These are phyloP conservation scores for Prunella vulgaris DNA, from an alignment of 257 asterid genomes.

Conservation along the genomic window DNA sequence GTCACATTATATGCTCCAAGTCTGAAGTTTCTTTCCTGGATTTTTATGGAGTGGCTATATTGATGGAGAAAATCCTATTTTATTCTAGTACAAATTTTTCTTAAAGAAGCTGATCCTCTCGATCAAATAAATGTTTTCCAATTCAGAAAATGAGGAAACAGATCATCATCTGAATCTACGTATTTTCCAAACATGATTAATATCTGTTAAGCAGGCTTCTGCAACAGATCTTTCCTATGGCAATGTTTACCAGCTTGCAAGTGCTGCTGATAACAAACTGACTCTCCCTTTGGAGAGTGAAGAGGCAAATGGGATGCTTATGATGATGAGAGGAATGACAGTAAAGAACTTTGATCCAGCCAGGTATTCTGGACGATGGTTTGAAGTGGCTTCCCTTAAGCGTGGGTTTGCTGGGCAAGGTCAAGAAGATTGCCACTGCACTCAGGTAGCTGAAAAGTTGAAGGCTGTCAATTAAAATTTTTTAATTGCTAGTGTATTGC, in stretches of 20 bases:
- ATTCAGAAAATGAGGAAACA: background rate
- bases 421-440: constrained; percentile 98
- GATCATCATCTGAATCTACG: background rate
- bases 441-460: constrained; percentile 53
- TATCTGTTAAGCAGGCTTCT: constrained; percentile 46
- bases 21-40: background rate
- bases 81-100: background rate
- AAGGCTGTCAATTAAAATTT: too few species aligned
- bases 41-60: background rate
- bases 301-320: constrained; percentile 47
- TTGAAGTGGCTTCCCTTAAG: constrained; percentile 94
- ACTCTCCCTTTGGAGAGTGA: constrained; percentile 52
- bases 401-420: constrained; percentile 96
- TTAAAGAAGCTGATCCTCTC: background rate
- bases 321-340: constrained; percentile 88
- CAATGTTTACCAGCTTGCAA: constrained; percentile 48
- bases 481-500: too few species aligned
- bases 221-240: constrained; percentile 41
- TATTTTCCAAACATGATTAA: background rate
- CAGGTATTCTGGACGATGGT: constrained; percentile 95
- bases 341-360: constrained; percentile 73
- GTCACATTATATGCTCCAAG: background rate
- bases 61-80: background rate
- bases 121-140: background rate
- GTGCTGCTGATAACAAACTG: constrained; percentile 40